Evolutionary conservation across 2,329 filamentous ascomycete species (phyloP), one percentile per base, ranked within the genome.

Genomic region (Celoporthe dispersa): DNA sequence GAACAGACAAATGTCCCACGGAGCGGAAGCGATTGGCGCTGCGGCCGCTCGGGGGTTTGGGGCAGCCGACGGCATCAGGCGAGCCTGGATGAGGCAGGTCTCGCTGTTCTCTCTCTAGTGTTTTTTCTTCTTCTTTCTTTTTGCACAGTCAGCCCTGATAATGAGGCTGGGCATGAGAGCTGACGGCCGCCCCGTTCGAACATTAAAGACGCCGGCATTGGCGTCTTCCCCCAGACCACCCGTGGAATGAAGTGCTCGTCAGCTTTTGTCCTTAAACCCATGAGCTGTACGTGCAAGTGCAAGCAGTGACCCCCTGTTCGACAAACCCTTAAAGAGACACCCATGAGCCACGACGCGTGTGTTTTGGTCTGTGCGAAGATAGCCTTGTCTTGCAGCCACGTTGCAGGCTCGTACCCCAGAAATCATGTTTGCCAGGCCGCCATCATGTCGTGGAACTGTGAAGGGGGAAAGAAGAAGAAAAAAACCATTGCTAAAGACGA

Each of bases 31-130:
- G 44, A 31, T 67, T 53, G 41, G 57, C 28, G 19, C 53, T 62
- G 44, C 66, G 66, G 66, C 55, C 66, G 57, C 28, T 62, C 66
- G 66, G 66, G 66, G 39, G 25, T 35, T 61, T 67, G 66, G 53
- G 35, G n/a, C 66, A 53, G 28, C 66, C 66, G 66, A 67, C 57
- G 53, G 35, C 48, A 33, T 19, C 19, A 16, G 41, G 22, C 25
- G 35, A 7, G 31, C n/a, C 53, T 60, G 19, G 39, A 39, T 61
- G 31, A 37, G 66, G 66, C 59, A 67, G 66, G 57, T 62, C 66
- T 67, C 9, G 8, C 28, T 44, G n/a, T n/a, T 60, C 39, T 48
- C 8, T 44, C 39, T 41, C 35, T 35, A 3, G 8, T 12, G 12
- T 41, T 12, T 41, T 16, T 41, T 16, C 14, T 44, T 48, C 0